These are phyloP conservation scores for Diddensiella caesifluorescens DNA, from an alignment of 805 yeast species.

Conservation along the genomic window DNA sequence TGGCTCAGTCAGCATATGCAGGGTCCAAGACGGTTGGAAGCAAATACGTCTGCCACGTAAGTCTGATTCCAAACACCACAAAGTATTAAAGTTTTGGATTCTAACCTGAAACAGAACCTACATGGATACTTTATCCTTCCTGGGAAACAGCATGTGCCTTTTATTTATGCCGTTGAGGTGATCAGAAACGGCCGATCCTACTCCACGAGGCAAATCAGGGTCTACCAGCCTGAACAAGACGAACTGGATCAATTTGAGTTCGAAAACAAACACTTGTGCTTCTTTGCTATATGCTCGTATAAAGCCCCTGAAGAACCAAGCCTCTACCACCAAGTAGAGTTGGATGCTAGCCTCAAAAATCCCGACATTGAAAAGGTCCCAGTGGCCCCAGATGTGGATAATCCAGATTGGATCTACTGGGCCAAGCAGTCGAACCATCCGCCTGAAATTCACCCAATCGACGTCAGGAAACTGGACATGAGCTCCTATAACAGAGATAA, in stretches of 20 bases:
- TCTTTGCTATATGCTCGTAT: conserved; percentile 17
- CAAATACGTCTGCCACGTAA: conserved; percentile 20
- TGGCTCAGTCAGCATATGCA: conserved; percentile 25
- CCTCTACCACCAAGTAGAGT: conserved; percentile 14
- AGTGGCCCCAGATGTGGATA: conserved; percentile 28
- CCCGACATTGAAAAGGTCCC: conserved; percentile 17
- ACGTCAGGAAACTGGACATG: conserved; percentile 28
- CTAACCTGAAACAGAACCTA: conserved; percentile 14
- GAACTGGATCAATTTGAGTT: conserved; percentile 20
- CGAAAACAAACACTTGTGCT: conserved; percentile 17
- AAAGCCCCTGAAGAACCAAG: conserved; percentile 16
- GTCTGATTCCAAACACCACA: background rate
- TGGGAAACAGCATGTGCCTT: conserved; percentile 27
- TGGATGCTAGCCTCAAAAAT: conserved; percentile 16
- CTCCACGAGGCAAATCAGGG: conserved; percentile 24
- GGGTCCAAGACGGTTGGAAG: conserved; percentile 24
- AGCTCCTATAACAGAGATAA: conserved; percentile 17
- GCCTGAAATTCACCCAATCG: conserved; percentile 27
- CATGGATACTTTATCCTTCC: conserved; percentile 29
- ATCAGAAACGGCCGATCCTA: conserved; percentile 28
- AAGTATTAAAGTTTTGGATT: background rate
- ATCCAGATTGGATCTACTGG: conserved; percentile 22
- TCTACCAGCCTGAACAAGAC: conserved; percentile 24
- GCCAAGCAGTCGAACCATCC: conserved; percentile 12
- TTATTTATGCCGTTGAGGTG: conserved; percentile 25